phyloP scores from a whole-genome alignment of 768 basidiomycete species.

The Tulasnella sp. region DNA sequence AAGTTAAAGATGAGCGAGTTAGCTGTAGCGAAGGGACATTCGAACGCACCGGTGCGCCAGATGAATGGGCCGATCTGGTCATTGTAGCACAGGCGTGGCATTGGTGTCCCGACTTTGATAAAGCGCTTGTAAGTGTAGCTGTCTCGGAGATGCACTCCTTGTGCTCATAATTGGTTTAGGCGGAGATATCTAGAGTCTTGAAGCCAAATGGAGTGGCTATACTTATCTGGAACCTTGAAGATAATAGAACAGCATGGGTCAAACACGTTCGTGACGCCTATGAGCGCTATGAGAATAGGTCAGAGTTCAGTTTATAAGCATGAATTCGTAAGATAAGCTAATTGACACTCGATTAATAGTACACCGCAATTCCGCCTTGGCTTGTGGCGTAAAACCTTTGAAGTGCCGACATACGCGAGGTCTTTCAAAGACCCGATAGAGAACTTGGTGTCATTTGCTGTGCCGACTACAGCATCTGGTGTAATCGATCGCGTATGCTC shows the following conservation, averaged over 20 bases:
- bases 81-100: constrained; percentile 83
- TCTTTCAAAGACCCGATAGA: constrained; percentile 45
- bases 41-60: constrained; percentile 43
- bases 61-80: constrained; percentile 65
- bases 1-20: constrained; percentile 37
- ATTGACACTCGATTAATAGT: constrained; percentile 27
- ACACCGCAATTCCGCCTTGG: constrained; percentile 73
- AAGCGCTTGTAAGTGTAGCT: constrained; percentile 36
- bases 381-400: constrained; percentile 60
- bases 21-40: constrained; percentile 55
- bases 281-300: constrained; percentile 43
- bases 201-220: constrained; percentile 59
- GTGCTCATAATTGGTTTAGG: constrained; percentile 19
- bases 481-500: constrained; percentile 56
- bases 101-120: constrained; percentile 75
- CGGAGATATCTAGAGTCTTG: constrained; percentile 68
- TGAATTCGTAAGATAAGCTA: not conserved
- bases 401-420: constrained; percentile 44
- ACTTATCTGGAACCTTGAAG: constrained; percentile 87
- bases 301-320: not conserved
- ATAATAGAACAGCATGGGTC: constrained; percentile 61
- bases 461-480: constrained; percentile 35
- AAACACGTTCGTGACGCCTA: constrained; percentile 54
- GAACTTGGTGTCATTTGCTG: constrained; percentile 44
- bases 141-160: not conserved